Conservation (phyloP, 2,329 filamentous ascomycete species). For the Trichoderma semiorbis region DNA sequence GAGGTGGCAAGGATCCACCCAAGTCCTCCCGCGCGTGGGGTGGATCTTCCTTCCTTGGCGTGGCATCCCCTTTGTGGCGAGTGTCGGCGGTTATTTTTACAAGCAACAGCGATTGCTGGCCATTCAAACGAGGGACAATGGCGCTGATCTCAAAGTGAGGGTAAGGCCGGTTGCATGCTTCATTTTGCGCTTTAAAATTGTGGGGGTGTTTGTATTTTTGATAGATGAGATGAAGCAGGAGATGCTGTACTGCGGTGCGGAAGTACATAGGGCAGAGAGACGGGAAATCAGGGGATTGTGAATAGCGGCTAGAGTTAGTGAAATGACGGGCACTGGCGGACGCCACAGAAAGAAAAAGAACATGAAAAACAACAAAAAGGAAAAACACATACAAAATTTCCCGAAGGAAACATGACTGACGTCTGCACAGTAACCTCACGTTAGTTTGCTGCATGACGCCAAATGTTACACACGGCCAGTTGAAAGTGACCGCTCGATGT, state of each 20-base stretch:
- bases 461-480: neutral
- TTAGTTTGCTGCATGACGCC: neutral
- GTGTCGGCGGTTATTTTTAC: neutral
- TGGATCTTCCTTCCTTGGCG: slow-evolving; percentile 9
- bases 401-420: neutral
- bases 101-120: neutral
- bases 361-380: neutral
- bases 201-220: neutral
- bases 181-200: neutral
- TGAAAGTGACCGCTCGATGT: neutral
- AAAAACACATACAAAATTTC: neutral
- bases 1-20: slow-evolving; percentile 23
- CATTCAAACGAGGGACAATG: neutral
- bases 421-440: neutral
- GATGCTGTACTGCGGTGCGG: neutral
- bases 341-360: neutral
- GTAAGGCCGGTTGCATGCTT: neutral
- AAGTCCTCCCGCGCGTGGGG: slow-evolving; percentile 16
- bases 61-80: neutral
- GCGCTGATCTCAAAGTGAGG: neutral
- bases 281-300: neutral
- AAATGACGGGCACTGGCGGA: neutral
- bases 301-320: neutral
- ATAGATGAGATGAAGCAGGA: neutral
- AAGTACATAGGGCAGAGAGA: neutral